Conservation (phyloP, 306 rosid genomes). For the Glycine tomentella region DNA sequence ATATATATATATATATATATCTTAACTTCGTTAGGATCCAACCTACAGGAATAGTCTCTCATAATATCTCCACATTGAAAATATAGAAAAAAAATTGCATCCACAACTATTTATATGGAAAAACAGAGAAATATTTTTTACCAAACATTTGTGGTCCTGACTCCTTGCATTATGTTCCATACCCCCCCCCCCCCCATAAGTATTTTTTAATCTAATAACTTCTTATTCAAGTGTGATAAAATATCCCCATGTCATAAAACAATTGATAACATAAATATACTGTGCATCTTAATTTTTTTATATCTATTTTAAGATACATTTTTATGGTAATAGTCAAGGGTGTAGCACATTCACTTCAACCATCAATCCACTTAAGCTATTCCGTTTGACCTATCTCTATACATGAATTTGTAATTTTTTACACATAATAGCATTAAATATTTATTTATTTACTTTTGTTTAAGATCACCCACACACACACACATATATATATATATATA, state of each 20-base stretch:
- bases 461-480: too few relatives aligned
- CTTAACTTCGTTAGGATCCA: constrained; percentile 4
- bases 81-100: not conserved
- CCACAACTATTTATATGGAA: constrained; percentile 27
- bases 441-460: too few relatives aligned
- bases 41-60: not conserved
- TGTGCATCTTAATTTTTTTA: not conserved
- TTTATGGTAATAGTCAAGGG: not conserved
- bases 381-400: not conserved
- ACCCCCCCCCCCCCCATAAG: too few relatives aligned
- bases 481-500: too few relatives aligned
- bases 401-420: not conserved
- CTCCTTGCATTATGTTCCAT: too few relatives aligned
- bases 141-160: constrained; percentile 41
- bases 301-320: not conserved
- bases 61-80: not conserved
- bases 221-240: not conserved
- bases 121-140: constrained; percentile 5
- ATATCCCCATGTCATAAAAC: not conserved
- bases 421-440: not conserved
- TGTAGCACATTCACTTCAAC: not conserved
- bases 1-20: too few relatives aligned
- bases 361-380: not conserved
- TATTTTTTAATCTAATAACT: not conserved
- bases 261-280: too few relatives aligned